Evolutionary conservation across 148 eudicot species (phyloP).

Genomic region (Fallopia convolvulus): DNA sequence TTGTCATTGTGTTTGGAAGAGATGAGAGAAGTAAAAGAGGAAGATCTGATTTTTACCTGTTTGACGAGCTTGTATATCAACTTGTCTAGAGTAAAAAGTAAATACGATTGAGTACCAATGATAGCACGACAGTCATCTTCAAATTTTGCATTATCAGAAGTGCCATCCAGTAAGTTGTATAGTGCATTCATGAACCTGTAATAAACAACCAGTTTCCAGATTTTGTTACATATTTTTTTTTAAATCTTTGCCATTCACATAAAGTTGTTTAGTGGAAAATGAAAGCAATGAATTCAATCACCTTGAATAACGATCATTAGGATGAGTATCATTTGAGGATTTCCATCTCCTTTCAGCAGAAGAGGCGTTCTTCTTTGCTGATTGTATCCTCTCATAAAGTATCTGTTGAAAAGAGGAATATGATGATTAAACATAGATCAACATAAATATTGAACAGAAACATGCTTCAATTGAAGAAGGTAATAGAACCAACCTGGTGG

Average conservation of each 20-base stretch:
- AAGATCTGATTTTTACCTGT: constrained; percentile 41
- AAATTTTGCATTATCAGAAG: constrained; percentile 75
- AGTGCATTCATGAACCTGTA: constrained; percentile 73
- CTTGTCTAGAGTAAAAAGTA: constrained; percentile 89
- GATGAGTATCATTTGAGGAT: constrained; percentile 35
- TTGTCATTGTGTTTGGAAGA: background rate
- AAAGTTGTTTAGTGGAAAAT: constrained; percentile 12
- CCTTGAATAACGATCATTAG: constrained; percentile 70
- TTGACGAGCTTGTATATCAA: constrained; percentile 78
- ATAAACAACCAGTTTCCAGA: background rate
- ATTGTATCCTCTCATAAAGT: constrained; percentile 70
- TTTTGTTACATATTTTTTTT: constrained; percentile 8
- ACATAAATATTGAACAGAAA: background rate
- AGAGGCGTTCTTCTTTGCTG: constrained; percentile 61
- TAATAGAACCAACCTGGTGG: constrained; percentile 54
- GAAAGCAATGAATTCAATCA: constrained; percentile 14
- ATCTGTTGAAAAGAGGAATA: constrained; percentile 33
- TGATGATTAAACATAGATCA: background rate
- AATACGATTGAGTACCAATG: constrained; percentile 80
- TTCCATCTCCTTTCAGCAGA: constrained; percentile 70
- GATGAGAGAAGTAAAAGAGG: background rate
- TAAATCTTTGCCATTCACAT: background rate
- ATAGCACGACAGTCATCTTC: constrained; percentile 95
- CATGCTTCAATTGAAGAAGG: background rate
- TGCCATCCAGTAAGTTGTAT: constrained; percentile 69